Evolutionary conservation across 306 rosid species (phyloP).

Genomic region (Quillaja saponaria): DNA sequence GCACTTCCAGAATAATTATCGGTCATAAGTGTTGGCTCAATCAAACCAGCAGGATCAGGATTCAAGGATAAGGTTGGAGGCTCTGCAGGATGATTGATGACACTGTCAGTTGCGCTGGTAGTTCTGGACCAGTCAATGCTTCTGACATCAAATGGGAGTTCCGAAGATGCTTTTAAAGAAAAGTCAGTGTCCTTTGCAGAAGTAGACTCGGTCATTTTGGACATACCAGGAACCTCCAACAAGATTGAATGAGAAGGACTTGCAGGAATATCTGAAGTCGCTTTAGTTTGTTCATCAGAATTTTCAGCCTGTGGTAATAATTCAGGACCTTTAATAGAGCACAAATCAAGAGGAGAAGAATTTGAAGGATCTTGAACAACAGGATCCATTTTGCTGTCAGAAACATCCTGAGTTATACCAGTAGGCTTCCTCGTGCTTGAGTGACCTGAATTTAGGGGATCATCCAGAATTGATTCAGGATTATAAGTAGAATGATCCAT

Average conservation of each 20-base stretch:
- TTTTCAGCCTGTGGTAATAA: neutral
- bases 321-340: too few species aligned
- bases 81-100: slow-evolving; percentile 1
- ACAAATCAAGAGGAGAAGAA: too few species aligned
- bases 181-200: slow-evolving; percentile 16
- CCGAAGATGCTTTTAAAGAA: slow-evolving; percentile 21
- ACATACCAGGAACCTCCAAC: neutral
- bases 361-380: too few species aligned
- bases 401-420: too few species aligned
- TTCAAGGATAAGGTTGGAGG: neutral
- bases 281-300: neutral
- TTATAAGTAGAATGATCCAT: neutral
- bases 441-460: neutral
- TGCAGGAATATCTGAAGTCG: neutral
- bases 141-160: slow-evolving; percentile 9
- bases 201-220: neutral
- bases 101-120: slow-evolving; percentile 1
- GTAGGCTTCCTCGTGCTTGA: neutral
- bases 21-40: neutral
- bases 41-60: neutral
- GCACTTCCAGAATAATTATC: neutral
- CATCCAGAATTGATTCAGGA: slow-evolving; percentile 2
- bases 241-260: neutral
- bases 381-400: too few species aligned
- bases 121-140: neutral